Conservation (phyloP, 2,329 filamentous ascomycete genomes). For the Colletotrichum sojae region DNA sequence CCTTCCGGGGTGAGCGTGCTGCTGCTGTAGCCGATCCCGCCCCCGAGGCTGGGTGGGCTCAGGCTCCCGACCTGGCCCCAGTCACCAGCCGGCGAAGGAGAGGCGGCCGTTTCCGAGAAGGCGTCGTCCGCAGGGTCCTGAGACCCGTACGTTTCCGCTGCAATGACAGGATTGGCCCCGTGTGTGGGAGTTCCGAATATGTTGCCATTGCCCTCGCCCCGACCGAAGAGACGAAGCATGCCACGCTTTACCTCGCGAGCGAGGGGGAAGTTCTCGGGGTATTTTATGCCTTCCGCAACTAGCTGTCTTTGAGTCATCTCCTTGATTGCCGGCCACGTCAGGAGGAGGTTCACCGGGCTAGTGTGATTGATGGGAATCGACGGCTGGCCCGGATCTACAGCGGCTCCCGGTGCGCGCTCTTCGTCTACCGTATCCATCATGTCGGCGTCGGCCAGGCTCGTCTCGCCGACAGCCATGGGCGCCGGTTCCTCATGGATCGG, state of each 20-base stretch:
- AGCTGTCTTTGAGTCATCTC: constrained; percentile 71
- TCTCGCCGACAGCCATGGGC: constrained; percentile 47
- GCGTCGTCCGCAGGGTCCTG: constrained; percentile 62
- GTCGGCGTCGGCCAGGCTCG: constrained; percentile 45
- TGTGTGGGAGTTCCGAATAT: constrained; percentile 58
- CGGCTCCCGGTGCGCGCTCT: constrained; percentile 63
- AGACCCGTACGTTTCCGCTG: constrained; percentile 52
- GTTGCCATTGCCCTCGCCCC: constrained; percentile 80
- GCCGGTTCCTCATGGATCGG: constrained; percentile 39
- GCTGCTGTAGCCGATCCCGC: constrained; percentile 50
- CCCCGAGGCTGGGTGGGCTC: constrained; percentile 54
- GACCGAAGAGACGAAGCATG: constrained; percentile 80
- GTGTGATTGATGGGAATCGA: constrained; percentile 89
- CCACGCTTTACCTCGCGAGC: constrained; percentile 81
- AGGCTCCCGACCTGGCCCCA: constrained; percentile 72
- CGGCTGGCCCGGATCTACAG: constrained; percentile 71
- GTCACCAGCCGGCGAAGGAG: constrained; percentile 67
- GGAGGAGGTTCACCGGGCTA: constrained; percentile 86
- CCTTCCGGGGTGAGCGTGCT: constrained; percentile 60
- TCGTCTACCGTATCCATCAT: constrained; percentile 60
- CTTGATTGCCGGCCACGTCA: constrained; percentile 79
- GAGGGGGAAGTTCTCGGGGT: constrained; percentile 81
- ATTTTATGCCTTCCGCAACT: constrained; percentile 64
- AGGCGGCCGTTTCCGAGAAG: constrained; percentile 64
- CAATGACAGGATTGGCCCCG: constrained; percentile 46